Conservation (phyloP, 306 rosid genomes). For the Psophocarpus tetragonolobus region DNA sequence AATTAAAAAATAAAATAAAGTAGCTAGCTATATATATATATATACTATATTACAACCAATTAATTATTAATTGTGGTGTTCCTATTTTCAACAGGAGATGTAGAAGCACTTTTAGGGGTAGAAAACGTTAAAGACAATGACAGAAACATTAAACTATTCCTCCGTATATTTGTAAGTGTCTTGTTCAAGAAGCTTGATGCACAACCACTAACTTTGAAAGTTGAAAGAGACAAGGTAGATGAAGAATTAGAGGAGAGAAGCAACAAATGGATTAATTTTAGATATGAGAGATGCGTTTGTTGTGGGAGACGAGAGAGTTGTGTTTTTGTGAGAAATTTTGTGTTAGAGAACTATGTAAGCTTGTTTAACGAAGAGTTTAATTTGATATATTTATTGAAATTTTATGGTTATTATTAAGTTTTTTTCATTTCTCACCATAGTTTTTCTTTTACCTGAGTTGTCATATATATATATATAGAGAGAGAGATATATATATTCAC, state of each 20-base stretch:
- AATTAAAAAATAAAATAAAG: neutral
- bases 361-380: no score
- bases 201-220: constrained; percentile 47
- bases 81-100: constrained; percentile 54
- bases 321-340: no score
- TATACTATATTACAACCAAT: neutral
- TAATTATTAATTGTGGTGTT: constrained; percentile 38
- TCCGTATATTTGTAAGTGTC: constrained; percentile 31
- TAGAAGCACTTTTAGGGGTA: constrained; percentile 59
- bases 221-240: constrained; percentile 29
- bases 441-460: no score
- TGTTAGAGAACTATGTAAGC: no score
- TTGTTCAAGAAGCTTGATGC: constrained; percentile 62
- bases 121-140: constrained; percentile 64
- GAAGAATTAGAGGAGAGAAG: neutral
- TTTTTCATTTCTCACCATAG: no score
- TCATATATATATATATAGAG: no score
- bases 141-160: constrained; percentile 43
- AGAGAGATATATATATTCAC: no score
- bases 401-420: no score
- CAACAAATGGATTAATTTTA: no score
- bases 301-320: no score
- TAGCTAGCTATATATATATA: neutral
- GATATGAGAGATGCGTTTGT: no score
- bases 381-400: no score